These are phyloP conservation scores for Aegilops speltoides DNA, from an alignment of 176 grass and related monocot species.

Conservation along the genomic window DNA sequence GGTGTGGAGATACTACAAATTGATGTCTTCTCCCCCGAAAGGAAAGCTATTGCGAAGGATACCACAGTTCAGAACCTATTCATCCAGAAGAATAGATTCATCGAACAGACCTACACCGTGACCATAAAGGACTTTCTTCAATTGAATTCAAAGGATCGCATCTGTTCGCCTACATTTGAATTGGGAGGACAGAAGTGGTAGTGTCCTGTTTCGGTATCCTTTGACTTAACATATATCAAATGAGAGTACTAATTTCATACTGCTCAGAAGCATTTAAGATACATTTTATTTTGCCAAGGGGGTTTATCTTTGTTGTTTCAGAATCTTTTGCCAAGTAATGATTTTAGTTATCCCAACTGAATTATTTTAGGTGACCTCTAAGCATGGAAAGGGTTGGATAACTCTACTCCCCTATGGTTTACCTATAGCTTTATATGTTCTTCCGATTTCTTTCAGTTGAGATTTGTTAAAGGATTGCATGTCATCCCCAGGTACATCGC, in stretches of 20 bases:
- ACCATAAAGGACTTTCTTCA: conserved; percentile 14
- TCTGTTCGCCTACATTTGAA: conserved; percentile 28
- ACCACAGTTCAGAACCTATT: conserved; percentile 17
- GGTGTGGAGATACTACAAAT: conserved; percentile 25
- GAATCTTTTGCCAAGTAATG: background rate
- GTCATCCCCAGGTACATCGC: background rate
- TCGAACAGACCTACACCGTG: conserved; percentile 26
- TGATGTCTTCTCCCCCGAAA: background rate
- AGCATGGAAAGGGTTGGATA: too few relatives aligned
- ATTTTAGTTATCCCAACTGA: background rate
- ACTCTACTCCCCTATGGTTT: background rate
- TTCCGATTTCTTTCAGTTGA: background rate
- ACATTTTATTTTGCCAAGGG: too few relatives aligned
- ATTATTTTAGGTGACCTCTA: background rate
- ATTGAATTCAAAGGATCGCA: background rate
- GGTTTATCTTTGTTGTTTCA: too few relatives aligned
- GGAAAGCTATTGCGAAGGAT: background rate
- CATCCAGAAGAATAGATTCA: conserved; percentile 28
- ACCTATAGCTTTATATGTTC: background rate
- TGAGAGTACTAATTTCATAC: background rate
- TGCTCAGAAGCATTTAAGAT: background rate
- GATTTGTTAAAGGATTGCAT: background rate
- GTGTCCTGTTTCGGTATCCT: background rate
- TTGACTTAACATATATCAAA: background rate
- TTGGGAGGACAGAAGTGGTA: conserved; percentile 26